Conservation (phyloP, 306 rosid genomes). For the Corylus avellana region DNA sequence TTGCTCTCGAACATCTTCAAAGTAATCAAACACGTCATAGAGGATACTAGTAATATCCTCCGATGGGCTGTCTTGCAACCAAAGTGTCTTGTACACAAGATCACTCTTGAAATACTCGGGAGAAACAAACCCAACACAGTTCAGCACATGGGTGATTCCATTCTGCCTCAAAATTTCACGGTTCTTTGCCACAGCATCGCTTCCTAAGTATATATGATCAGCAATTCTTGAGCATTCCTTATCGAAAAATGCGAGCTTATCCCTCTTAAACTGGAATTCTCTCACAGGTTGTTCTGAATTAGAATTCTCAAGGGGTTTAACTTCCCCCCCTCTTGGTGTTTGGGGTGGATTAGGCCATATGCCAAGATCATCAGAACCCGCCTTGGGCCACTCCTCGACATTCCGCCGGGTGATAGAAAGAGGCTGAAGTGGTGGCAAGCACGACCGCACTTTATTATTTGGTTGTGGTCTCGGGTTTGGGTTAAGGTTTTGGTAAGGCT, state of each 20-base stretch:
- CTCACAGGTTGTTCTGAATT: constrained; percentile 42
- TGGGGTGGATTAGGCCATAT: constrained; percentile 75
- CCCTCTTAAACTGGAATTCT: constrained; percentile 73
- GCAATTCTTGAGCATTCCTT: constrained; percentile 88
- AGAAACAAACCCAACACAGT: constrained; percentile 92
- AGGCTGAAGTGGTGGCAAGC: constrained; percentile 82
- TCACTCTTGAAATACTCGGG: constrained; percentile 89
- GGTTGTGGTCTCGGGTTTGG: constrained; percentile 42
- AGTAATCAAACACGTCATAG: constrained; percentile 92
- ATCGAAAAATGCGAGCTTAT: constrained; percentile 74
- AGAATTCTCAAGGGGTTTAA: constrained; percentile 23
- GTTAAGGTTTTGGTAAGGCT: constrained; percentile 32
- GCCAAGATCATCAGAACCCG: constrained; percentile 94
- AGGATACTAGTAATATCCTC: constrained; percentile 91
- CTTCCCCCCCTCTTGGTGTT: constrained; percentile 67
- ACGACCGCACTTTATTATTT: constrained; percentile 52
- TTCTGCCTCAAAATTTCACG: constrained; percentile 67
- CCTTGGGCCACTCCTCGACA: constrained; percentile 78
- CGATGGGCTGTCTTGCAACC: constrained; percentile 83
- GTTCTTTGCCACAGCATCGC: constrained; percentile 94
- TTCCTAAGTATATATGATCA: constrained; percentile 85
- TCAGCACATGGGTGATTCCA: constrained; percentile 84
- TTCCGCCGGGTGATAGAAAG: constrained; percentile 58
- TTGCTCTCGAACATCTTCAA: constrained; percentile 84
- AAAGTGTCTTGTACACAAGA: constrained; percentile 86